These are phyloP conservation scores for Selaginella tamariscina DNA, from an alignment of 75 land plant species.

Conservation along the genomic window DNA sequence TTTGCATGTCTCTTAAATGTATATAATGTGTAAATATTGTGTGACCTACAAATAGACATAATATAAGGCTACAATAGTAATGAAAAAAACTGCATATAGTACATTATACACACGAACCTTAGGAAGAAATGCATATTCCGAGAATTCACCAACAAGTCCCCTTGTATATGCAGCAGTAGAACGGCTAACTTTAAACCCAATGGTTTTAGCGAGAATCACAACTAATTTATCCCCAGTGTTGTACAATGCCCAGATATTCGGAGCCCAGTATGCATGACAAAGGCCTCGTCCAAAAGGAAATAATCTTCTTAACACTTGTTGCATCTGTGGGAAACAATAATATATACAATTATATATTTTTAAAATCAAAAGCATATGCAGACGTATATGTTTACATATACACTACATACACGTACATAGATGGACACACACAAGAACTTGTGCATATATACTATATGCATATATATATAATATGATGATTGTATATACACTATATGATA, in stretches of 20 bases:
- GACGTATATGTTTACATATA: too few relatives aligned
- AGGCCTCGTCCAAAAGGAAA: conserved; percentile 97
- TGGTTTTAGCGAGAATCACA: conserved; percentile 31
- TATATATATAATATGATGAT: too few relatives aligned
- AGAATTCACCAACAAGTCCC: conserved; percentile 79
- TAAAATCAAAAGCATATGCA: not conserved
- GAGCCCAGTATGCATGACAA: conserved; percentile 99
- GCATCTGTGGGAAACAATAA: conserved; percentile 39
- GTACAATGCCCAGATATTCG: conserved; percentile 90
- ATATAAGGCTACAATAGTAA: too few relatives aligned
- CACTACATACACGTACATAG: too few relatives aligned
- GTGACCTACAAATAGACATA: too few relatives aligned
- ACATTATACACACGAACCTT: conserved; percentile 43
- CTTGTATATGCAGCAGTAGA: conserved; percentile 73
- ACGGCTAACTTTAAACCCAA: conserved; percentile 37
- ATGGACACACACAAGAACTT: too few relatives aligned
- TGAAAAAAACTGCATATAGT: too few relatives aligned
- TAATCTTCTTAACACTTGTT: conserved; percentile 55
- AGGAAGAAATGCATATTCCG: conserved; percentile 58
- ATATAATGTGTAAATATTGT: too few relatives aligned
- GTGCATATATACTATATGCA: too few relatives aligned
- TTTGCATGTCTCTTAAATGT: too few relatives aligned
- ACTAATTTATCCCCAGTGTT: conserved; percentile 56
- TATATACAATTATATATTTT: not conserved
- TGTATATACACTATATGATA: too few relatives aligned